phyloP scores from a whole-genome alignment of 768 basidiomycete genomes.

The Daedaleopsis nitida region DNA sequence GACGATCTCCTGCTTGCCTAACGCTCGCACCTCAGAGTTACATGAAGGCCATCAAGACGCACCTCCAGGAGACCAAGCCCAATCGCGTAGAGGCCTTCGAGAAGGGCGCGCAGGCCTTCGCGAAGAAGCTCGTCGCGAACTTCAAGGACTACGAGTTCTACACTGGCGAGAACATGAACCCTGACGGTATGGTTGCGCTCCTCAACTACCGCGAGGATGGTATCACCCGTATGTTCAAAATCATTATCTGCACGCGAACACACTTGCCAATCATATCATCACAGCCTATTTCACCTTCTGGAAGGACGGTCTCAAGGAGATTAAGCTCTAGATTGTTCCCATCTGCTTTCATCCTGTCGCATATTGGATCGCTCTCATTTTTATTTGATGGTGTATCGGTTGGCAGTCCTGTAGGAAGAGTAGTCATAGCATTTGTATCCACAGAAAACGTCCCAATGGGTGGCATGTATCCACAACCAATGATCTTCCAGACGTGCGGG shows the following conservation, averaged over 20 bases:
- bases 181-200: conserved; percentile 92
- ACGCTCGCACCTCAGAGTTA: conserved; percentile 58
- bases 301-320: conserved; percentile 89
- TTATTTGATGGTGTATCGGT: conserved; percentile 17
- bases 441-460: conserved; percentile 10
- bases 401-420: conserved; percentile 20
- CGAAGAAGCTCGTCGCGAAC: conserved; percentile 86
- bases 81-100: conserved; percentile 77
- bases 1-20: neutral
- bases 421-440: conserved; percentile 20
- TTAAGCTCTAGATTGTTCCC: conserved; percentile 56
- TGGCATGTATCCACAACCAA: neutral
- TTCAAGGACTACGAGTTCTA: conserved; percentile 96
- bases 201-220: conserved; percentile 94
- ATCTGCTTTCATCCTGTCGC: neutral
- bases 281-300: conserved; percentile 92
- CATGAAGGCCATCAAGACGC: conserved; percentile 87
- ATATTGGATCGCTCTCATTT: conserved; percentile 11
- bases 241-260: neutral
- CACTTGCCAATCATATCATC: conserved; percentile 9
- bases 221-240: conserved; percentile 64
- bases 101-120: conserved; percentile 71
- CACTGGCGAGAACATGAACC: conserved; percentile 72
- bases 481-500: too few species aligned
- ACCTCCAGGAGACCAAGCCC: conserved; percentile 56